A percentile compares a stretch with the other conserved stretches of the same genome.
Evolutionary conservation across 2,329 filamentous ascomycete species (phyloP).

Genomic region (Trichoderma aggressivum): DNA sequence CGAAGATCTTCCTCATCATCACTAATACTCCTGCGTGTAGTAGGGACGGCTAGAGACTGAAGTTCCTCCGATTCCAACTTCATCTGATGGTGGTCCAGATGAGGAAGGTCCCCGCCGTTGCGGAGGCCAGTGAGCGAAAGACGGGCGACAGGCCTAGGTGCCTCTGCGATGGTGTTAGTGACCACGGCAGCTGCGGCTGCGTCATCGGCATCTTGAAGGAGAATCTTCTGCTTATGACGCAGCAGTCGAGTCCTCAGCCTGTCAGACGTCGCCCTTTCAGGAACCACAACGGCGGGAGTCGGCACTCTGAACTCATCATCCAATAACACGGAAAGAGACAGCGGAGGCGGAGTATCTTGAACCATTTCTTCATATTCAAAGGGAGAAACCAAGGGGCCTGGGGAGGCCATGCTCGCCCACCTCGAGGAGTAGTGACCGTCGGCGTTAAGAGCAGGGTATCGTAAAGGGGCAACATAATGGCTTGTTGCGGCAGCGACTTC

Average conservation of each 20-base stretch:
- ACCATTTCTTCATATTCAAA: constrained; percentile 11
- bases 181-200: constrained; percentile 52
- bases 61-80: constrained; percentile 27
- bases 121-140: constrained; percentile 27
- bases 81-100: constrained; percentile 27
- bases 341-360: constrained; percentile 18
- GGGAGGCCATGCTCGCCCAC: not conserved
- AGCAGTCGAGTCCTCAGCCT: constrained; percentile 43
- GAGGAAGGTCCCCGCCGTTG: constrained; percentile 27
- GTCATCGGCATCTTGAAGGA: constrained; percentile 49
- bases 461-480: constrained; percentile 6
- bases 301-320: constrained; percentile 30
- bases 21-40: constrained; percentile 34
- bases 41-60: constrained; percentile 33
- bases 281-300: constrained; percentile 48
- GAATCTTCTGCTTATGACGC: constrained; percentile 43
- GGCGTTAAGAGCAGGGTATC: constrained; percentile 15
- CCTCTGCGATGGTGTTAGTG: constrained; percentile 50
- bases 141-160: constrained; percentile 42
- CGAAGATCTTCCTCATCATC: constrained; percentile 32
- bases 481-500: constrained; percentile 17
- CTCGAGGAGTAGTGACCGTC: constrained; percentile 10
- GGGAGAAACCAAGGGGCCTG: constrained; percentile 1
- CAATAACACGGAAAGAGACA: constrained; percentile 18
- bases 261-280: constrained; percentile 38